phyloP scores from a whole-genome alignment of 176 grass and related monocot genomes.

The Raddia guianensis region DNA sequence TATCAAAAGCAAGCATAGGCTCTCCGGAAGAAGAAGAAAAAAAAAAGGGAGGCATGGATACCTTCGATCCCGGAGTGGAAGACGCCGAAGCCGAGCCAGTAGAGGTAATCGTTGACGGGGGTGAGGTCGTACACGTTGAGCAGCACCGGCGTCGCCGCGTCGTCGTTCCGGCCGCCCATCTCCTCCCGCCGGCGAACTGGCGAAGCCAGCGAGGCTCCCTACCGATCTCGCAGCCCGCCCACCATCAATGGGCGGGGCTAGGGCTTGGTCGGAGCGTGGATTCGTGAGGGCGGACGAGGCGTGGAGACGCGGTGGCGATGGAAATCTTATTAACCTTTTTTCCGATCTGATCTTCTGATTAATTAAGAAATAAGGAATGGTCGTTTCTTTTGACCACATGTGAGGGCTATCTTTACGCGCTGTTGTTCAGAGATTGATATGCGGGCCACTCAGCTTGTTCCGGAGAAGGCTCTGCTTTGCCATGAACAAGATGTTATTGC shows the following conservation, averaged over 20 bases:
- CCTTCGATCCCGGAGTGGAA: constrained; percentile 93
- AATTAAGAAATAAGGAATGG: constrained; percentile 14
- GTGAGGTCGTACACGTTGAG: constrained; percentile 85
- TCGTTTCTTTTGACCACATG: constrained; percentile 22
- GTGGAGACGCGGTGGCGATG: constrained; percentile 12
- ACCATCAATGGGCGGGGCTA: constrained; percentile 46
- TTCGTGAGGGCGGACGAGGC: constrained; percentile 18
- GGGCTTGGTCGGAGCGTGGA: constrained; percentile 44
- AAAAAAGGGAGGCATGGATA: not conserved
- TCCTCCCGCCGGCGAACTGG: constrained; percentile 32
- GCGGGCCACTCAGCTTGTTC: not conserved
- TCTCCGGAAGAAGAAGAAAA: not conserved
- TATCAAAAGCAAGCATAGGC: not conserved
- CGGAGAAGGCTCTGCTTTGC: too few species aligned
- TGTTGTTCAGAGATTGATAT: not conserved
- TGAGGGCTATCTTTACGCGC: constrained; percentile 33
- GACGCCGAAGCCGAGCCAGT: constrained; percentile 72
- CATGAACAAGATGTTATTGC: too few species aligned
- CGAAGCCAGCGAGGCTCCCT: constrained; percentile 39
- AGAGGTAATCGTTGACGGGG: constrained; percentile 72
- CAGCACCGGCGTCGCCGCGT: constrained; percentile 48
- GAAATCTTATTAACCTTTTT: not conserved
- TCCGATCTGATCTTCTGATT: constrained; percentile 12
- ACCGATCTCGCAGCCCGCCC: constrained; percentile 58
- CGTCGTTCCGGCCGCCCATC: constrained; percentile 40